Conservation (phyloP, 2,329 filamentous ascomycete species). For the Arachnomyces sp. region DNA sequence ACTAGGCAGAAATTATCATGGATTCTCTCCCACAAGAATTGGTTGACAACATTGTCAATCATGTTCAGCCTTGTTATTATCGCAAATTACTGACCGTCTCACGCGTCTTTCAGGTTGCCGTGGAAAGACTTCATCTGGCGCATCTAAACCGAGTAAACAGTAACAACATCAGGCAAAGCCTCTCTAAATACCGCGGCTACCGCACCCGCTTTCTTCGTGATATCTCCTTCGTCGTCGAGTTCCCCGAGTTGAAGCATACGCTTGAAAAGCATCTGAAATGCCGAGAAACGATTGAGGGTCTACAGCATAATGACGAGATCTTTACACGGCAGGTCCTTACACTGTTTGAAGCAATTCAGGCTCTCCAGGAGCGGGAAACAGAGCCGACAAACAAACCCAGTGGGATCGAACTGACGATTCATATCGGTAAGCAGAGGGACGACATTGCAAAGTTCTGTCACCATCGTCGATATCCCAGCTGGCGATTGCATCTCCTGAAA, state of each 20-base stretch:
- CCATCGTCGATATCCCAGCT: too few relatives aligned
- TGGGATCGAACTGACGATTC: conserved; percentile 1
- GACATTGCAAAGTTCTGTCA: neutral
- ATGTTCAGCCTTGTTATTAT: neutral
- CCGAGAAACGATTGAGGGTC: too few relatives aligned
- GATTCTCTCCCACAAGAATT: conserved; percentile 4
- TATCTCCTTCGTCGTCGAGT: conserved; percentile 1
- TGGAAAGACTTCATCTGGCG: conserved; percentile 1
- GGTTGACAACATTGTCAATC: conserved; percentile 4
- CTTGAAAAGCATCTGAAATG: neutral
- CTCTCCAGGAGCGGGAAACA: conserved; percentile 5
- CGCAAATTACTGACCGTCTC: conserved; percentile 7
- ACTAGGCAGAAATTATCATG: too few relatives aligned
- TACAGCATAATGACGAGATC: conserved; percentile 3
- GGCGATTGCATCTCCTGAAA: conserved; percentile 5
- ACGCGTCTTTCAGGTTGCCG: conserved; percentile 2
- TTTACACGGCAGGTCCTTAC: conserved; percentile 4
- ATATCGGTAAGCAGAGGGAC: conserved; percentile 1
- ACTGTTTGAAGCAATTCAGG: conserved; percentile 3
- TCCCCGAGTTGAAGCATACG: neutral
- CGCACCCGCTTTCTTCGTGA: conserved; percentile 5
- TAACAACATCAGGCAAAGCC: conserved; percentile 1
- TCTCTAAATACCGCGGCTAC: conserved; percentile 1
- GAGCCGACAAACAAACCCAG: conserved; percentile 3
- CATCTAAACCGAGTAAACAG: neutral